These are phyloP conservation scores for Penicillium janthinellum DNA, from an alignment of 2,329 filamentous ascomycete genomes.

Conservation along the genomic window DNA sequence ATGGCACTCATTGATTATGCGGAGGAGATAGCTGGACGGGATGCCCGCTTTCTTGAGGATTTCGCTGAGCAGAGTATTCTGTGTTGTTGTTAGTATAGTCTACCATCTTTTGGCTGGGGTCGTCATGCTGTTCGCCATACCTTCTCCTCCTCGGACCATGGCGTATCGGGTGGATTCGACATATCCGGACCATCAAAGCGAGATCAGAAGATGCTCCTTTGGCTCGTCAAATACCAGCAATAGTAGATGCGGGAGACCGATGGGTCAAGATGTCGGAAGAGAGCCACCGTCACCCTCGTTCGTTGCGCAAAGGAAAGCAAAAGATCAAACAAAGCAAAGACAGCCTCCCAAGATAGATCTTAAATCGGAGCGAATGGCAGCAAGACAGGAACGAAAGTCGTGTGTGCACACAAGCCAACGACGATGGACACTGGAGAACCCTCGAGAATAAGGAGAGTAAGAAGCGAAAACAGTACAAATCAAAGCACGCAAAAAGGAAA, in stretches of 20 bases:
- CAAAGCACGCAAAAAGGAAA: conserved; percentile 5
- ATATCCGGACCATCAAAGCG: conserved; percentile 45
- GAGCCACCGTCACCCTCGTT: neutral
- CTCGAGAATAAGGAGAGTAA: conserved; percentile 12
- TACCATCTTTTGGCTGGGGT: neutral
- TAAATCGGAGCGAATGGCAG: conserved; percentile 14
- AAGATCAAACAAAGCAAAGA: conserved; percentile 6
- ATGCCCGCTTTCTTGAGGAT: conserved; percentile 45
- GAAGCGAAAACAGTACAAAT: conserved; percentile 12
- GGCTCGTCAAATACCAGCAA: neutral
- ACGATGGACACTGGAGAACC: neutral
- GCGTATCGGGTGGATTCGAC: conserved; percentile 46
- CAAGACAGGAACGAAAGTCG: conserved; percentile 4
- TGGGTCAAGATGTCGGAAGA: neutral
- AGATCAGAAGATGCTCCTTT: neutral
- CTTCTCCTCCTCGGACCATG: conserved; percentile 51
- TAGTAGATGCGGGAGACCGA: neutral
- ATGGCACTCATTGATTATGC: conserved; percentile 41
- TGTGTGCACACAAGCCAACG: conserved; percentile 8
- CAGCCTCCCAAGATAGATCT: conserved; percentile 16
- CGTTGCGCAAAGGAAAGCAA: neutral
- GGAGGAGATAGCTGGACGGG: conserved; percentile 40
- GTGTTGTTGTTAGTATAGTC: conserved; percentile 6
- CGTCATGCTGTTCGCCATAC: conserved; percentile 30
- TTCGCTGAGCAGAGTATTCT: conserved; percentile 47